phyloP scores from a whole-genome alignment of 352 stramenopile species.

The Phytophthora pluvialis region DNA sequence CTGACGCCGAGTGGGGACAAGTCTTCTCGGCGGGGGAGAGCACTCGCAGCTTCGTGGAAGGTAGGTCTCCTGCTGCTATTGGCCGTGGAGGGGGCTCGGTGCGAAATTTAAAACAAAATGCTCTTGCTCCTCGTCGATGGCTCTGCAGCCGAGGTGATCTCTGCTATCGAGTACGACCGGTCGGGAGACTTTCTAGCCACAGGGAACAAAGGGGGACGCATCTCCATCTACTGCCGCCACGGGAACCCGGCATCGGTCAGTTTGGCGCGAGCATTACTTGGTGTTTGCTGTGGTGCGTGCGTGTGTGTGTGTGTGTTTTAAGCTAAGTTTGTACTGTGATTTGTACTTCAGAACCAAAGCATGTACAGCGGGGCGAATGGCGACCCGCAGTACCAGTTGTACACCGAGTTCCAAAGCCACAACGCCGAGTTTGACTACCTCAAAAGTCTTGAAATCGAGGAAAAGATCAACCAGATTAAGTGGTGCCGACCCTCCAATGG shows the following conservation, averaged over 20 bases:
- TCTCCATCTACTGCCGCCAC: slow-evolving; percentile 90
- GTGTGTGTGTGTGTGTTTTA: not conserved
- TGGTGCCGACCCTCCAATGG: slow-evolving; percentile 92
- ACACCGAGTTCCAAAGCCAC: slow-evolving; percentile 96
- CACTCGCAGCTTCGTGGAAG: slow-evolving; percentile 71
- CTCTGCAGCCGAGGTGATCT: slow-evolving; percentile 91
- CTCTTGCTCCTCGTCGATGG: not conserved
- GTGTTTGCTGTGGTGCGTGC: not conserved
- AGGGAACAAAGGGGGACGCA: slow-evolving; percentile 93
- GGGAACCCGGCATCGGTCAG: slow-evolving; percentile 37
- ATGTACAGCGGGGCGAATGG: slow-evolving; percentile 36
- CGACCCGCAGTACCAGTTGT: slow-evolving; percentile 68
- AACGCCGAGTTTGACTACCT: slow-evolving; percentile 98
- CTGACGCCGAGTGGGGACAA: slow-evolving; percentile 55
- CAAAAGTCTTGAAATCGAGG: slow-evolving; percentile 97
- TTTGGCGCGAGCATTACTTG: not conserved
- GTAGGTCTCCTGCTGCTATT: slow-evolving; percentile 16
- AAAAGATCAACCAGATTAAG: slow-evolving; percentile 98
- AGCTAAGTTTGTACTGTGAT: not conserved
- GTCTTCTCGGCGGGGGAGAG: slow-evolving; percentile 61
- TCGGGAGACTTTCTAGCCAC: slow-evolving; percentile 93
- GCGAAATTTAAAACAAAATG: too few species aligned
- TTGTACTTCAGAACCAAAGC: slow-evolving; percentile 32
- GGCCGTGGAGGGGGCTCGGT: too few species aligned
- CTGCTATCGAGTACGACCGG: slow-evolving; percentile 94